These are phyloP conservation scores for Pseudogymnoascus sp. DNA, from an alignment of 2,329 filamentous ascomycete genomes.

Conservation along the genomic window DNA sequence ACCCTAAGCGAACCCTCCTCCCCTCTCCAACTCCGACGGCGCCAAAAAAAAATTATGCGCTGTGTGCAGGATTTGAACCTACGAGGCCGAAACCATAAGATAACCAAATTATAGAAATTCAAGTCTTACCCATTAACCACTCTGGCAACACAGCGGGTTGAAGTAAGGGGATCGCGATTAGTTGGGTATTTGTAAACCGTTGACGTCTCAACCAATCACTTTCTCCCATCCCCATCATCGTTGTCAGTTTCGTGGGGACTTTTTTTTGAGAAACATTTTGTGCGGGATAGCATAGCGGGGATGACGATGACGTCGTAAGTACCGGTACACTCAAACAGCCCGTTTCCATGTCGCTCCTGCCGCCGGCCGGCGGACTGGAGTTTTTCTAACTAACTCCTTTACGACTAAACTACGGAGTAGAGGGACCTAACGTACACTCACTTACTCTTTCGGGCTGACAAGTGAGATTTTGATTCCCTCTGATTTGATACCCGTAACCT, in stretches of 20 bases:
- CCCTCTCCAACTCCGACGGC: no score
- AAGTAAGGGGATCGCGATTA: not conserved
- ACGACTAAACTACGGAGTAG: no score
- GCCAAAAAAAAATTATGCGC: not conserved
- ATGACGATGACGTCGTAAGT: not conserved
- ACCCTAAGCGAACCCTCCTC: no score
- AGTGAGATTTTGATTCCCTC: not conserved
- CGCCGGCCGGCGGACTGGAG: no score
- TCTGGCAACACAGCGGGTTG: not conserved
- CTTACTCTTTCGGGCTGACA: not conserved
- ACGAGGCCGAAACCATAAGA: slow-evolving; percentile 1
- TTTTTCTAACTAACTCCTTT: no score
- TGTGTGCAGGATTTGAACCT: slow-evolving; percentile 1
- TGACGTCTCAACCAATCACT: no score
- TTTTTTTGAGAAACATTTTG: not conserved
- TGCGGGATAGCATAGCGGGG: not conserved
- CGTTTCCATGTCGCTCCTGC: no score
- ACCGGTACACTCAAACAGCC: no score
- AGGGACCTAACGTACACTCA: no score
- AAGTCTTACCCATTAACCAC: slow-evolving; percentile 8
- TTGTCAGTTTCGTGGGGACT: not conserved
- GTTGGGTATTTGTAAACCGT: not conserved
- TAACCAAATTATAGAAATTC: not conserved
- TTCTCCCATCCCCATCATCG: not conserved
- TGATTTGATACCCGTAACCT: not conserved